phyloP scores from a whole-genome alignment of 805 yeast genomes.

The Metschnikowia vanudenii region DNA sequence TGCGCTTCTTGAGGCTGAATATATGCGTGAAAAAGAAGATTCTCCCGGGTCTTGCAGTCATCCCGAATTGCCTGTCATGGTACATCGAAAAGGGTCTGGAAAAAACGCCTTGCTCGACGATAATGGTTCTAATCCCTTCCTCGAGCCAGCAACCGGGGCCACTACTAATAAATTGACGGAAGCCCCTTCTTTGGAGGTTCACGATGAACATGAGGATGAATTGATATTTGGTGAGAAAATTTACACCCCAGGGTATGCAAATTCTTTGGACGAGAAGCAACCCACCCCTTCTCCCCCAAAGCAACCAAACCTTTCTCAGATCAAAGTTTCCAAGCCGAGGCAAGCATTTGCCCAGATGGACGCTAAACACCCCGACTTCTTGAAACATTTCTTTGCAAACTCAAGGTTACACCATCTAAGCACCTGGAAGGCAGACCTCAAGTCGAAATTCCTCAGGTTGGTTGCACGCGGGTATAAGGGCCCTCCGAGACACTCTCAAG shows the following conservation, averaged over 20 bases:
- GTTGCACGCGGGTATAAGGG: conserved; percentile 23
- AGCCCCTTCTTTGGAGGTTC: not conserved
- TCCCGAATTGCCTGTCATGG: no score
- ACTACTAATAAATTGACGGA: not conserved
- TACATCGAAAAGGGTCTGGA: not conserved
- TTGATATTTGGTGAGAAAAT: not conserved
- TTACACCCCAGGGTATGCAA: no score
- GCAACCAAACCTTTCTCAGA: conserved; percentile 9
- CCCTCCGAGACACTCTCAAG: not conserved
- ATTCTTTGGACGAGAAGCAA: no score
- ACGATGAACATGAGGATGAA: not conserved
- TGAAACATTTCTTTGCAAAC: conserved; percentile 67
- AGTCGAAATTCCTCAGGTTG: conserved; percentile 58
- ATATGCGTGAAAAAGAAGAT: not conserved
- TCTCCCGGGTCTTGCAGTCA: not conserved
- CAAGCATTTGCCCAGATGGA: conserved; percentile 32
- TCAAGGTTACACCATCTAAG: conserved; percentile 89
- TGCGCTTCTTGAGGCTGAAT: not conserved
- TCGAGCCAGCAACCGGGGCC: not conserved
- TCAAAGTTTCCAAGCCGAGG: conserved; percentile 14
- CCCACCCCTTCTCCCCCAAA: not conserved
- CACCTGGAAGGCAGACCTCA: conserved; percentile 76
- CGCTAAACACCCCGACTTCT: conserved; percentile 76
- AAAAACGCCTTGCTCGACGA: not conserved
- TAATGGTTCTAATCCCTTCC: not conserved